A percentile compares a stretch with the other conserved stretches of the same genome.
Conservation (phyloP, 2,329 filamentous ascomycete genomes). For the Ophiostoma ips region DNA sequence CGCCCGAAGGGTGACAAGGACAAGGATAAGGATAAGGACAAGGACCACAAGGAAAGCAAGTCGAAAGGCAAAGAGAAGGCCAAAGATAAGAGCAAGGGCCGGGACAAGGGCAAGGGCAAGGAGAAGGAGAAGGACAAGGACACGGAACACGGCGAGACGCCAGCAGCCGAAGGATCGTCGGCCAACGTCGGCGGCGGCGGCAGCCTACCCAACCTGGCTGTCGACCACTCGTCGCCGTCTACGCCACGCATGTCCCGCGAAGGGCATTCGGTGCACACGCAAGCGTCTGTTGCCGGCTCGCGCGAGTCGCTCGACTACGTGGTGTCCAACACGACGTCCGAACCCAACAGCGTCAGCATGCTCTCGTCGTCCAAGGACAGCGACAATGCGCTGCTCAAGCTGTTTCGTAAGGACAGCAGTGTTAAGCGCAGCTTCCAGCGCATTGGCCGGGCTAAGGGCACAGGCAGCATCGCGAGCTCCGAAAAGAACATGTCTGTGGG, state of each 20-base stretch:
- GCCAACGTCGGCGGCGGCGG: too few relatives aligned
- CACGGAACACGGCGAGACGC: constrained; percentile 16
- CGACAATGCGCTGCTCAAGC: constrained; percentile 44
- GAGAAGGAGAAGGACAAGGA: constrained; percentile 25
- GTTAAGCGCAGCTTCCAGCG: constrained; percentile 50
- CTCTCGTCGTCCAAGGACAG: constrained; percentile 27
- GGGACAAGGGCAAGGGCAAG: constrained; percentile 19
- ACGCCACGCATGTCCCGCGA: constrained; percentile 43
- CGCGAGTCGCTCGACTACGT: constrained; percentile 44
- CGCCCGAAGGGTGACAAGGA: constrained; percentile 25
- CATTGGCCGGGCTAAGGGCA: constrained; percentile 32
- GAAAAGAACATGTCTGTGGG: constrained; percentile 43
- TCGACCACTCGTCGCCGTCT: constrained; percentile 28
- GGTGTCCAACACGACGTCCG: constrained; percentile 43
- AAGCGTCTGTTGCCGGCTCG: constrained; percentile 45
- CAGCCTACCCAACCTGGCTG: constrained; percentile 26
- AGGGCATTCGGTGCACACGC: constrained; percentile 41
- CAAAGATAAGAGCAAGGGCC: constrained; percentile 25
- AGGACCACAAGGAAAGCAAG: constrained; percentile 24
- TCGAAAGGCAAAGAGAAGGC: constrained; percentile 17
- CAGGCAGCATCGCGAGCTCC: constrained; percentile 41
- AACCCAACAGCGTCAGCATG: constrained; percentile 27
- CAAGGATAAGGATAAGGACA: constrained; percentile 24
- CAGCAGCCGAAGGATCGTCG: constrained; percentile 10
- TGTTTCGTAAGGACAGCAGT: constrained; percentile 55